Percentiles rank a stretch among this genome's conserved stretches.
Conservation (phyloP, 768 basidiomycete genomes). For the Boletus vermiculosoides region DNA sequence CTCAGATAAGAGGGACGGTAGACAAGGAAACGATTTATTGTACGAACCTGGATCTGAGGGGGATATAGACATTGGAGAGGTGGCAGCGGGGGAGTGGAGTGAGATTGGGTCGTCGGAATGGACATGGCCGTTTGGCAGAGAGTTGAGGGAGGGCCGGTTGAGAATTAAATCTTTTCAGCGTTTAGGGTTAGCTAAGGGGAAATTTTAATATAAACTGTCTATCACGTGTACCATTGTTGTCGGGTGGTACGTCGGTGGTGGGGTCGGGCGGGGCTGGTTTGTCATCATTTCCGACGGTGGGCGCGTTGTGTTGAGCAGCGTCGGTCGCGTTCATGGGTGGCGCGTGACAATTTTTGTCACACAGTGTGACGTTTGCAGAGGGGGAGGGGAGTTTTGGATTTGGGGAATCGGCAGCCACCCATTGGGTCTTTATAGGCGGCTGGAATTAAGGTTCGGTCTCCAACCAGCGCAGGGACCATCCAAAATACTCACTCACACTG, state of each 20-base stretch:
- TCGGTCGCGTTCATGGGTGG: conserved; percentile 60
- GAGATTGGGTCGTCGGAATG: conserved; percentile 56
- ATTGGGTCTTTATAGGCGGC: conserved; percentile 79
- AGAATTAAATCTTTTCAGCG: conserved; percentile 26
- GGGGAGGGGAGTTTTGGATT: conserved; percentile 58
- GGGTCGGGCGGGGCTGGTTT: conserved; percentile 22
- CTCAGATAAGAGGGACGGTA: conserved; percentile 29
- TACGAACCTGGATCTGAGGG: conserved; percentile 52
- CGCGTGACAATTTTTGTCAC: conserved; percentile 64
- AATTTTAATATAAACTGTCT: conserved; percentile 30
- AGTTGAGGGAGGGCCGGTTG: conserved; percentile 34
- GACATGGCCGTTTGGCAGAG: conserved; percentile 66
- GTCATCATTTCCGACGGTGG: conserved; percentile 31
- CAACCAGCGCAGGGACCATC: conserved; percentile 70
- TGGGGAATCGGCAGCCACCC: conserved; percentile 65
- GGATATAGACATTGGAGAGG: conserved; percentile 42
- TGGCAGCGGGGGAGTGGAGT: conserved; percentile 35
- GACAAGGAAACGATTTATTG: conserved; percentile 14
- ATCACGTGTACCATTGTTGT: conserved; percentile 43
- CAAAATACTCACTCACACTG: conserved; percentile 38
- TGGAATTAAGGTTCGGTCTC: conserved; percentile 83
- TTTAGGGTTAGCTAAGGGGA: conserved; percentile 39
- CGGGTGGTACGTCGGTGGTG: conserved; percentile 18
- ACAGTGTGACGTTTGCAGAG: conserved; percentile 54
- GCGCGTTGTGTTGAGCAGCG: conserved; percentile 30